phyloP scores from a whole-genome alignment of 2,329 filamentous ascomycete species.

The Apiospora kogelbergensis region DNA sequence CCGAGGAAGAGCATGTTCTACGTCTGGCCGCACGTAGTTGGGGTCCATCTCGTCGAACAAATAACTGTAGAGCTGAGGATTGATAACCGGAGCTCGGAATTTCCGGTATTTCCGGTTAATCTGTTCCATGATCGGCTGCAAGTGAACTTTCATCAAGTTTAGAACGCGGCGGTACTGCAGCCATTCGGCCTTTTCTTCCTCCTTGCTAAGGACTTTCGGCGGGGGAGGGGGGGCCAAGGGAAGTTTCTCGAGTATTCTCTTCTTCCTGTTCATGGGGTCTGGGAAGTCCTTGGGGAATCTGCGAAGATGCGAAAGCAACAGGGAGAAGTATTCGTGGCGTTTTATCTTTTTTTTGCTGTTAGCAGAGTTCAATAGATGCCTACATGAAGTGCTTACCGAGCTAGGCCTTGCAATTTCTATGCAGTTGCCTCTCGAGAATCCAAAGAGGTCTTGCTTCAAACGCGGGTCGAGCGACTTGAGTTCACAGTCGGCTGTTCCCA shows the following conservation, averaged over 20 bases:
- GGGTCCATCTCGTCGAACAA: conserved; percentile 83
- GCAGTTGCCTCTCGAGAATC: conserved; percentile 77
- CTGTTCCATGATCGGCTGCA: conserved; percentile 97
- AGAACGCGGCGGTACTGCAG: conserved; percentile 81
- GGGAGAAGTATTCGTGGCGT: conserved; percentile 78
- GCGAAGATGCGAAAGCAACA: conserved; percentile 72
- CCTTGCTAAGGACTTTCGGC: conserved; percentile 68
- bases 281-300: conserved; percentile 85
- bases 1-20: conserved; percentile 58
- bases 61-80: conserved; percentile 73
- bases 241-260: conserved; percentile 75
- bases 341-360: conserved; percentile 40
- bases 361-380: not conserved
- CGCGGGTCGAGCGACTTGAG: conserved; percentile 59
- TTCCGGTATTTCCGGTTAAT: conserved; percentile 88
- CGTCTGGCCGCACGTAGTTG: conserved; percentile 59
- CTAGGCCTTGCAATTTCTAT: conserved; percentile 69
- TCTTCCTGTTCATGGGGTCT: conserved; percentile 82
- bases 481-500: conserved; percentile 78
- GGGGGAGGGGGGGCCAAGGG: conserved; percentile 72
- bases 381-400: conserved; percentile 45
- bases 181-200: conserved; percentile 77
- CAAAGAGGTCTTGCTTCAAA: conserved; percentile 78
- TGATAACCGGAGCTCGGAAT: conserved; percentile 79
- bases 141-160: conserved; percentile 82